Evolutionary conservation across 176 grass and related monocot species (phyloP), one percentile per base, ranked within the genome.

Genomic region (Calamus simplicifolius): DNA sequence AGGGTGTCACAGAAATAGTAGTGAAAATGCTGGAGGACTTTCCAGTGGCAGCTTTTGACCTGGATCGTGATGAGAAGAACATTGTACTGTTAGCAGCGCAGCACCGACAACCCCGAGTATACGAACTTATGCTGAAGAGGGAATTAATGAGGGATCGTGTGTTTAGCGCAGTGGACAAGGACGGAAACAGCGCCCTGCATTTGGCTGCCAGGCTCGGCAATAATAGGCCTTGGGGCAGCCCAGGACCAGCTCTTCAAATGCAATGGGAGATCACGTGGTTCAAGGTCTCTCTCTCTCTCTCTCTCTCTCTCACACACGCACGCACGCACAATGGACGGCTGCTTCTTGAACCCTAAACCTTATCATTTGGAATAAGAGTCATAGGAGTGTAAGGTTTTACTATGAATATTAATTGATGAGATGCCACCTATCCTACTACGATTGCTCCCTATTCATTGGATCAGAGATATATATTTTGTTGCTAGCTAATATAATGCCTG

Each of bases 211-310:
- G 0, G 59, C 70, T 28, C 8, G n/a, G 49, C 50, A 18, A 63
- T 25, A 61, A 26, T 25, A 19, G 26, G 12, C 59, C 59, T n/a
- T 73, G 70, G 70, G 38, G 12, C 49, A 64, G 64, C 50, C 50
- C 59, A 6, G 70, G 59, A 43, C 59, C 49, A 0, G 70, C 70
- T 27, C 59, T 64, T 55, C 70, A 73, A 54, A 73, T 73, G 70
- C 70, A 64, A 53, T 73, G 70, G 70, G 70, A 73, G 28, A 64
- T 58, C 58, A 73, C 64, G 31, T 73, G 70, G 70, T 73, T 64
- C 59, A 73, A 73, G 58, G 70, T 73, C 31, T 35, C 31, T 35
- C 31, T 7, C 31, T 35, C 31, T 35, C 31, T 35, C 30, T 35
- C 30, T 35, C 30, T 35, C 30, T 35, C 30, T 35, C 30, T 7